Base-by-base conservation (phyloP, 2,329 filamentous ascomycete species). In the Epichloe coenophiala region DNA sequence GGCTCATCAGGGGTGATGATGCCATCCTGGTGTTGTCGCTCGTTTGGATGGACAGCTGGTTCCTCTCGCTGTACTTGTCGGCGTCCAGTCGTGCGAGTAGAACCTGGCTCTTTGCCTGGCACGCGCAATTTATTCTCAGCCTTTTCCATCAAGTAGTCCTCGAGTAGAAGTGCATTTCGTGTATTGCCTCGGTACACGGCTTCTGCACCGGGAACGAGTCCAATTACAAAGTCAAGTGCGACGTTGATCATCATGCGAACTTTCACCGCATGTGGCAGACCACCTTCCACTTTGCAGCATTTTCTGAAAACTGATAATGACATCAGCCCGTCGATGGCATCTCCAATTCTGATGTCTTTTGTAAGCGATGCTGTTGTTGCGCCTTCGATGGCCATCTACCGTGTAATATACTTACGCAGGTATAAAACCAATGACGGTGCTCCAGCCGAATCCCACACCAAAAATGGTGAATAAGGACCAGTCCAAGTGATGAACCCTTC, bases 361-460 rank as follows among this genome's bases (percentile, higher is more conserved):
- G 23, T 51, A 6, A 42, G 48, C 19, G 36, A 21, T 19, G 17
- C 12, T 17, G 9, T 45, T 15, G 1, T 37, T 13, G 31, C 19
- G 4, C 7, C 8, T 23, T 5, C 4, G 31, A n/a, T 6, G 46
- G 31, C 21, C 8, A 33, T 19, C 27, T 41, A 7, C 38, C n/a
- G 6, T 35, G n/a, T 0, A 42, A 7, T 19, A 5, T 12, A 77
- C 86, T 75, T 76, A 88, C 78, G 79, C 79, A 58, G 93, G 93
- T 50, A 97, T 67, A 7, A 97, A 63, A 13, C 84, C 93, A 59
- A 97, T 87, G 52, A 95, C 78, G 59, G 84, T 86, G 48, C 86
- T 81, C 88, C 89, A 96, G 50, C 93, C 93, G 62, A 97, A 90
- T 52, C 83, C 80, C 53, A 95, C 76, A 42, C 89, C 88, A 56